Base-by-base conservation (phyloP, 2,329 filamentous ascomycete species). In the Fusarium decemcellulare region DNA sequence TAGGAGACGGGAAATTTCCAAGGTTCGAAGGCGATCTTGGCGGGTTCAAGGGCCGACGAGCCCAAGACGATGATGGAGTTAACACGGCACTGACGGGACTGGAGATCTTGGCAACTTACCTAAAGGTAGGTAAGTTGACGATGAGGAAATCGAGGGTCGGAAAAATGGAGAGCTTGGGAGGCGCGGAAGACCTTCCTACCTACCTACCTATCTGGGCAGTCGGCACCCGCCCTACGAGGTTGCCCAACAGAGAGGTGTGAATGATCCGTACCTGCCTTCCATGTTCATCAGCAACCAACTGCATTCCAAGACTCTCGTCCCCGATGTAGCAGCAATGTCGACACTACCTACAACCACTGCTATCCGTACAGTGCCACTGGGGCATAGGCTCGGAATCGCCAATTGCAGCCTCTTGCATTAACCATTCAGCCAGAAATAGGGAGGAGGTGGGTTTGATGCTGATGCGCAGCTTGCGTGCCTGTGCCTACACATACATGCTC, bases 1-100 rank as follows among this genome's bases (percentile, higher is more conserved):
- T 46, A 58, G 16, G 50, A 30, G 42, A 63, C 54, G 62, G 58
- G 36, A 18, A 23, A 54, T 69, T 36, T 37, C 15, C 39, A 67
- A 59, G 30, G 53, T 53, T 67, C 57, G 29, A 55, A 67, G 42
- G 66, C 18, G 46, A 54, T 63, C 27, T 36, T 53, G 48, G 50
- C 43, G 29, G 32, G 32, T 61, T 63, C n/a, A 14, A 27, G 32
- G 30, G 30, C 47, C 23, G 63, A 50, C 23, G 16, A 50, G 34
- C 9, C 34, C 15, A 37, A 39, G 23, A 51, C 15, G 32, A 51
- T 37, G 30, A 37, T 36, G 16, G 47, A 34, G 16, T 23, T 16
- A 12, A 36, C 30, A 51, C 18, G 48, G 48, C 48, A n/a, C 34
- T 37, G 44, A 43, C 44, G 37, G 57, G 34, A 40, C 23, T 51